phyloP scores from a whole-genome alignment of 2,329 filamentous ascomycete genomes.

The Acephala macrosclerotiorum region DNA sequence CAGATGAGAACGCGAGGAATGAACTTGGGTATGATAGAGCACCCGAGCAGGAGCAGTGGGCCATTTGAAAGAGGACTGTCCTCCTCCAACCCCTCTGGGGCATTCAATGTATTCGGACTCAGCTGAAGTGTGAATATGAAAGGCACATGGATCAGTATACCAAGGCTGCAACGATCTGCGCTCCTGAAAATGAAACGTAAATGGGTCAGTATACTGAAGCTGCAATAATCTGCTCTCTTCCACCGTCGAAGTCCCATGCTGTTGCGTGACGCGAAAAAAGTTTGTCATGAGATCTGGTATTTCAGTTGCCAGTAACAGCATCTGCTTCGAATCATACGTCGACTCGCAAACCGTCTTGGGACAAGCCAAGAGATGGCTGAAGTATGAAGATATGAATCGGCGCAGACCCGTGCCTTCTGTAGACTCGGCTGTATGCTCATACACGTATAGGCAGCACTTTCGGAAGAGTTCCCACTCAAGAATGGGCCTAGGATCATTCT shows the following conservation, averaged over 20 bases:
- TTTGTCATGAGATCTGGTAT: neutral
- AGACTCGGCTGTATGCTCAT: neutral
- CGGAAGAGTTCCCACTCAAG: neutral
- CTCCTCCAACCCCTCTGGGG: neutral
- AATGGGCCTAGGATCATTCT: neutral
- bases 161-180: neutral
- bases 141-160: neutral
- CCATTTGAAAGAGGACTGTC: neutral
- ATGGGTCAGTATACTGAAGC: no score
- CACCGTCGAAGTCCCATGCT: neutral
- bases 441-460: neutral
- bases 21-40: neutral
- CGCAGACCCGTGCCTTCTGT: neutral
- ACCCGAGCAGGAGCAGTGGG: neutral
- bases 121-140: neutral
- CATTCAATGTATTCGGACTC: neutral
- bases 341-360: neutral
- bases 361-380: neutral
- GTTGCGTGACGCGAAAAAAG: neutral
- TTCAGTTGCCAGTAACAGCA: neutral
- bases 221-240: no score
- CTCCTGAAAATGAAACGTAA: no score
- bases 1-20: neutral
- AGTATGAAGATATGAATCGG: neutral
- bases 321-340: neutral